A percentile compares a stretch with the other conserved stretches of the same genome.
These are phyloP conservation scores for Tolypocladium guangdongense DNA, from an alignment of 2,329 filamentous ascomycete species.

Conservation along the genomic window DNA sequence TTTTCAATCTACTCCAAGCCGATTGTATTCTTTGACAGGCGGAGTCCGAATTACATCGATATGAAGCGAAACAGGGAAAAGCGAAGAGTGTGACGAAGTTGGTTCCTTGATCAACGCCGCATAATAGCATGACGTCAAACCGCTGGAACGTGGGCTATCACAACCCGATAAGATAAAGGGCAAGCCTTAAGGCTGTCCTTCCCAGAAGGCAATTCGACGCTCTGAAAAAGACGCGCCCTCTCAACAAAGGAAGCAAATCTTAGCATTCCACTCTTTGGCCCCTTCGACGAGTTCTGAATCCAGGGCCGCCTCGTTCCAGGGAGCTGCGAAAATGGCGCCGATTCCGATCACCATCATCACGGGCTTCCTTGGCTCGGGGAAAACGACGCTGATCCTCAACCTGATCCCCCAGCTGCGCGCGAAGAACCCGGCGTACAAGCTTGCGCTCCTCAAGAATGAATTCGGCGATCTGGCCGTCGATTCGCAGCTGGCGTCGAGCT, in stretches of 20 bases:
- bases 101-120: not conserved
- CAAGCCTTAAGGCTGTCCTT: not conserved
- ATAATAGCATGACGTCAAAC: constrained; percentile 2
- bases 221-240: not conserved
- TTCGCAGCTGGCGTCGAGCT: constrained; percentile 75
- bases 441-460: constrained; percentile 95
- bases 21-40: not conserved
- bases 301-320: not conserved
- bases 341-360: constrained; percentile 93
- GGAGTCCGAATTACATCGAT: not conserved
- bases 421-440: constrained; percentile 63
- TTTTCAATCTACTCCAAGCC: not conserved
- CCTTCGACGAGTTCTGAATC: not conserved
- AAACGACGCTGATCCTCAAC: constrained; percentile 91
- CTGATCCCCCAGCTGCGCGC: constrained; percentile 80
- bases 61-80: not conserved
- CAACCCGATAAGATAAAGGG: constrained; percentile 1
- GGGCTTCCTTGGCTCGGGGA: constrained; percentile 90
- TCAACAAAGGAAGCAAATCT: not conserved
- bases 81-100: not conserved
- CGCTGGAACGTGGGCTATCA: not conserved
- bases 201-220: not conserved
- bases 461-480: constrained; percentile 93
- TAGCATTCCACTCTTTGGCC: not conserved
- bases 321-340: constrained; percentile 39